Evolutionary conservation across 805 yeast species (phyloP).

Genomic region (Saturnispora kantuleensis): DNA sequence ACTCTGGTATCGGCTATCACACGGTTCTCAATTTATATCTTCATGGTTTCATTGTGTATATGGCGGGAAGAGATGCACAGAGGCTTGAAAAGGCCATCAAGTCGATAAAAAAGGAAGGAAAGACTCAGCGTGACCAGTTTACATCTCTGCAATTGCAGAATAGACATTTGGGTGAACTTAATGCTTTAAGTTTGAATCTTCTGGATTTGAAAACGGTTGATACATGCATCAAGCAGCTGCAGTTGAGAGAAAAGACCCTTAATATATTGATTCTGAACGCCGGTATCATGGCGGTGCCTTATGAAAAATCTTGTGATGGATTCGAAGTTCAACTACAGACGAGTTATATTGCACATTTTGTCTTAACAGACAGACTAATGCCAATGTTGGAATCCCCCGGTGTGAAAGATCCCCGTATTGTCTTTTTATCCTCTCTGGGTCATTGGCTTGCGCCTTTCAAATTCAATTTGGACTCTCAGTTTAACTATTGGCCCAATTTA

Average conservation of each 20-base stretch:
- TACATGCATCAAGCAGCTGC: constrained; percentile 38
- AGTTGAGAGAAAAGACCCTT: constrained; percentile 36
- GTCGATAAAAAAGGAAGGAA: constrained; percentile 48
- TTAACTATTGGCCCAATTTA: constrained; percentile 53
- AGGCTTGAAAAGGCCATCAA: constrained; percentile 49
- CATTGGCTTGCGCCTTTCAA: constrained; percentile 44
- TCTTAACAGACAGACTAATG: constrained; percentile 52
- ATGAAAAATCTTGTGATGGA: constrained; percentile 44
- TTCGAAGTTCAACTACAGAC: constrained; percentile 77
- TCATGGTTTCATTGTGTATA: constrained; percentile 68
- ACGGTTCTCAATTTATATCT: constrained; percentile 66
- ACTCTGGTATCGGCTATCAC: constrained; percentile 71
- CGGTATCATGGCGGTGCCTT: constrained; percentile 74
- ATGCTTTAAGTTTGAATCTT: constrained; percentile 47
- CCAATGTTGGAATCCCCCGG: constrained; percentile 36
- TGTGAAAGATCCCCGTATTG: constrained; percentile 38
- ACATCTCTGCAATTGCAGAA: constrained; percentile 13
- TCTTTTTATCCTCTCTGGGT: constrained; percentile 57
- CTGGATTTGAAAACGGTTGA: constrained; percentile 37
- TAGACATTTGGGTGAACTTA: constrained; percentile 40
- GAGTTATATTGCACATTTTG: constrained; percentile 65
- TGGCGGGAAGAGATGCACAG: constrained; percentile 57
- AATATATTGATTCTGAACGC: constrained; percentile 69
- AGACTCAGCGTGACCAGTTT: constrained; percentile 19
- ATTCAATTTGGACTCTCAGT: constrained; percentile 38